These are phyloP conservation scores for Peribolospora kevripleyi DNA, from an alignment of 768 basidiomycete genomes.

Conservation along the genomic window DNA sequence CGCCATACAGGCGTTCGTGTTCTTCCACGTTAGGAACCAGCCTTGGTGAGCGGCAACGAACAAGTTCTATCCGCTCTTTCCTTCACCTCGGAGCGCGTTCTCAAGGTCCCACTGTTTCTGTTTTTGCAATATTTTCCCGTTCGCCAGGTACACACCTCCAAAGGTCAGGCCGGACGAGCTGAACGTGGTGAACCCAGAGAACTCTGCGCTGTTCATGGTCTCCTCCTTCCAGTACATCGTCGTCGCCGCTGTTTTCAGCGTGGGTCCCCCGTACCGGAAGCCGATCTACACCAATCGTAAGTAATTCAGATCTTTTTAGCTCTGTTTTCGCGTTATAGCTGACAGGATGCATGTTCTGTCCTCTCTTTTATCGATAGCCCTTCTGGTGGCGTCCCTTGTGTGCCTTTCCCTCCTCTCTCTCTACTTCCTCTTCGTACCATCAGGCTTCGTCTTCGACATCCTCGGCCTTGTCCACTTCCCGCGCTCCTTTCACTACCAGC, in stretches of 20 bases:
- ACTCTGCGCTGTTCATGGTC: slow-evolving; percentile 68
- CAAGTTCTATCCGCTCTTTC: not conserved
- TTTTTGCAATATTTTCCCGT: not conserved
- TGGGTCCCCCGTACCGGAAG: slow-evolving; percentile 87
- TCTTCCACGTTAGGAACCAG: slow-evolving; percentile 64
- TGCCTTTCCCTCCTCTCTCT: slow-evolving; percentile 47
- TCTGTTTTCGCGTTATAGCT: not conserved
- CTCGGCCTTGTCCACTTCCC: slow-evolving; percentile 61
- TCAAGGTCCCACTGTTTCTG: not conserved
- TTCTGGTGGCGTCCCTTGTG: slow-evolving; percentile 47
- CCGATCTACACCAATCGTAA: slow-evolving; percentile 84
- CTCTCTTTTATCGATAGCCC: slow-evolving; percentile 31
- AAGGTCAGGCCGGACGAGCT: slow-evolving; percentile 40
- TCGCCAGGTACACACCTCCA: slow-evolving; percentile 51
- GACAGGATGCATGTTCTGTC: slow-evolving; percentile 1
- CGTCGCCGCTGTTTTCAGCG: slow-evolving; percentile 89
- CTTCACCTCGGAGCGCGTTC: not conserved
- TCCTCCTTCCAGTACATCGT: slow-evolving; percentile 98
- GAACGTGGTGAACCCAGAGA: slow-evolving; percentile 69
- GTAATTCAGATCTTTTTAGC: slow-evolving; percentile 10
- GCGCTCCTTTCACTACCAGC: slow-evolving; percentile 35
- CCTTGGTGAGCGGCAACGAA: slow-evolving; percentile 36
- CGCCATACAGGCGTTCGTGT: slow-evolving; percentile 59
- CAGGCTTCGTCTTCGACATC: slow-evolving; percentile 31
- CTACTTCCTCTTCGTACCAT: slow-evolving; percentile 49